Conservation (phyloP, 176 grass and related monocot genomes). For the Rhynchospora breviuscula region DNA sequence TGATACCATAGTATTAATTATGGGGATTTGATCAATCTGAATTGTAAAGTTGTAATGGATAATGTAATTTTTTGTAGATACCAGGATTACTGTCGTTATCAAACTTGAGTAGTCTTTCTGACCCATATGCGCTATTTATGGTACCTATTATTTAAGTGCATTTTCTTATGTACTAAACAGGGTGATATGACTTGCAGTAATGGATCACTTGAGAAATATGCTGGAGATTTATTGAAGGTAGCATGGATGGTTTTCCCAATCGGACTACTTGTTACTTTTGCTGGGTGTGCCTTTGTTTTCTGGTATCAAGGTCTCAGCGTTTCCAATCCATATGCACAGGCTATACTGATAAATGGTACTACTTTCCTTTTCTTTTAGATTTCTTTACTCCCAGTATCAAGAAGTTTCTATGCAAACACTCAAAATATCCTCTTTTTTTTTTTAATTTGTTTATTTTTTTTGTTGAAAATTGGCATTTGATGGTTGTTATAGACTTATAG, state of each 20-base stretch:
- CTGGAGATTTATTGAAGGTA: slow-evolving; percentile 61
- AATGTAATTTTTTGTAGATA: neutral
- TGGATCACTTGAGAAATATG: slow-evolving; percentile 47
- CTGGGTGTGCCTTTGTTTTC: slow-evolving; percentile 64
- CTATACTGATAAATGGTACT: slow-evolving; percentile 86
- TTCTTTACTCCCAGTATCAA: neutral
- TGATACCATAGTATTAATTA: neutral
- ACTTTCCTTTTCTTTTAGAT: slow-evolving; percentile 10
- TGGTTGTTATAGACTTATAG: neutral
- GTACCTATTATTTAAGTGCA: slow-evolving; percentile 7
- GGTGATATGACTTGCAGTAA: slow-evolving; percentile 46
- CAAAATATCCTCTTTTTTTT: neutral
- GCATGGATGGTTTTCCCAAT: slow-evolving; percentile 91
- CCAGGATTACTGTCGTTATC: neutral
- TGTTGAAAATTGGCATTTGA: neutral
- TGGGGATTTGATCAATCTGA: neutral
- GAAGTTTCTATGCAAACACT: neutral
- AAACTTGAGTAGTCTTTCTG: neutral
- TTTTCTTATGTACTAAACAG: slow-evolving; percentile 5
- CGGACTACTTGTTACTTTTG: slow-evolving; percentile 69
- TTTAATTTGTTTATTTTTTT: neutral
- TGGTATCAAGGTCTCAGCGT: slow-evolving; percentile 61
- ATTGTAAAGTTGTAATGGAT: neutral
- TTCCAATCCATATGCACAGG: slow-evolving; percentile 76
- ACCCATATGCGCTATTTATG: slow-evolving; percentile 11